A percentile compares a stretch with the other conserved stretches of the same genome.
Evolutionary conservation across 1,284 basidiomycete genomes (phyloP).

Genomic region (Pyrrhoderma noxium): DNA sequence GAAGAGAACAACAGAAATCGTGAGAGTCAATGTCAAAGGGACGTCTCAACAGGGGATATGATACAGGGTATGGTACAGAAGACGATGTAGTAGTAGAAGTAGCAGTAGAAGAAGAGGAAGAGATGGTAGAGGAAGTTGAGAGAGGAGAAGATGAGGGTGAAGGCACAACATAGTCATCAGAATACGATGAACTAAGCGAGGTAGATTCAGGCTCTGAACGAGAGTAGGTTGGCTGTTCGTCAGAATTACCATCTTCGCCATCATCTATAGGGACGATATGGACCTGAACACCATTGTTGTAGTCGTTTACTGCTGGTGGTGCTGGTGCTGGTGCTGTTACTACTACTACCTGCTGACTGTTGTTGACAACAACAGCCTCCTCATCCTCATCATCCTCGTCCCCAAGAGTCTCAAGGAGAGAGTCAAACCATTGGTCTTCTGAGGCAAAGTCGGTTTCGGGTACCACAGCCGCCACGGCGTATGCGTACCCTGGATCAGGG

Average conservation of each 20-base stretch:
- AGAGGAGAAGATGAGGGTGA: constrained; percentile 30
- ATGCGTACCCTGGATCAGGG: constrained; percentile 59
- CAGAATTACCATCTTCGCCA: constrained; percentile 27
- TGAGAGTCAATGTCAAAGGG: constrained; percentile 11
- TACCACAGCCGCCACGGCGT: constrained; percentile 29
- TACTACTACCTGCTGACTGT: too few relatives aligned
- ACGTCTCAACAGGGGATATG: constrained; percentile 16
- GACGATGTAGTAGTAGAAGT: constrained; percentile 29
- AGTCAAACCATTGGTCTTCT: constrained; percentile 74
- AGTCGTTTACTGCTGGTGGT: too few relatives aligned
- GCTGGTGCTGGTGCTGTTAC: too few relatives aligned
- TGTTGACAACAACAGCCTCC: too few relatives aligned
- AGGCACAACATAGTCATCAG: constrained; percentile 70
- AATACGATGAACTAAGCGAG: constrained; percentile 43
- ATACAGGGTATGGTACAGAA: constrained; percentile 38
- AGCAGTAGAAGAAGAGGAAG: constrained; percentile 30
- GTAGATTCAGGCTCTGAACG: constrained; percentile 36
- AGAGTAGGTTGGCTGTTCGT: constrained; percentile 23
- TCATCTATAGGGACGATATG: constrained; percentile 26
- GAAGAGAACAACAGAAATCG: constrained; percentile 8
- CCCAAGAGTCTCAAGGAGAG: constrained; percentile 60
- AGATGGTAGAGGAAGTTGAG: not conserved
- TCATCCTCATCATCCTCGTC: constrained; percentile 51
- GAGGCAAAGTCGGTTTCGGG: constrained; percentile 32
- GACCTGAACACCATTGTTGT: constrained; percentile 22